Evolutionary conservation across 2,329 filamentous ascomycete genomes (phyloP).

Genomic region (Talaromyces albobiverticillius): DNA sequence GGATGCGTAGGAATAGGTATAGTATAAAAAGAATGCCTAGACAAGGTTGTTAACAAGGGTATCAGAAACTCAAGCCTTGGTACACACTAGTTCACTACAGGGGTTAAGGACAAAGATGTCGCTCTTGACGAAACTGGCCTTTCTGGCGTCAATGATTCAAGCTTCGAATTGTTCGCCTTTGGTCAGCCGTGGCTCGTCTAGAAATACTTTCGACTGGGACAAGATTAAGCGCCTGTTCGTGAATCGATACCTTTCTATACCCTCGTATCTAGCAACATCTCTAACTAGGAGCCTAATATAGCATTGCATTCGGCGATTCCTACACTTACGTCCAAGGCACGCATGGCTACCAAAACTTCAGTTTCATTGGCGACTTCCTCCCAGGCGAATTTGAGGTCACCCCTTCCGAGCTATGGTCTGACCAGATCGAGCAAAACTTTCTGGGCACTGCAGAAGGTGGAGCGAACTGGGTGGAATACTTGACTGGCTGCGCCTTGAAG

Average conservation of each 20-base stretch:
- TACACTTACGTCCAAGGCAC: slow-evolving; percentile 53
- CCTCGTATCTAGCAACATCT: no score
- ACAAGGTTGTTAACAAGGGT: no score
- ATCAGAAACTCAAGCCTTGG: no score
- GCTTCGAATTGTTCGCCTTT: not conserved
- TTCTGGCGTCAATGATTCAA: not conserved
- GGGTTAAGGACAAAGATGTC: no score
- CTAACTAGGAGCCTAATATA: no score
- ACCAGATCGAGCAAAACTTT: slow-evolving; percentile 54
- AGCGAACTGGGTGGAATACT: slow-evolving; percentile 54
- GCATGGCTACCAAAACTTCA: slow-evolving; percentile 50
- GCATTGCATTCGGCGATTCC: slow-evolving; percentile 31
- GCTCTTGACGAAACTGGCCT: not conserved
- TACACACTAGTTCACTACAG: no score
- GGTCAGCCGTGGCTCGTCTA: not conserved
- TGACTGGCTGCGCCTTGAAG: slow-evolving; percentile 51
- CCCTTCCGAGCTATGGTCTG: slow-evolving; percentile 41
- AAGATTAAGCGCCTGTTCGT: not conserved
- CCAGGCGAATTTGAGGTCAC: slow-evolving; percentile 43
- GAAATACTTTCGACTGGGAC: not conserved
- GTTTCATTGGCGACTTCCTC: slow-evolving; percentile 55
- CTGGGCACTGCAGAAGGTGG: slow-evolving; percentile 52
- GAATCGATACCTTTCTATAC: not conserved
- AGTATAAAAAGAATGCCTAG: no score
- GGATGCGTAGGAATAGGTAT: no score